Conservation (phyloP, 169 alveolate species). For the Plasmodium gaboni region DNA sequence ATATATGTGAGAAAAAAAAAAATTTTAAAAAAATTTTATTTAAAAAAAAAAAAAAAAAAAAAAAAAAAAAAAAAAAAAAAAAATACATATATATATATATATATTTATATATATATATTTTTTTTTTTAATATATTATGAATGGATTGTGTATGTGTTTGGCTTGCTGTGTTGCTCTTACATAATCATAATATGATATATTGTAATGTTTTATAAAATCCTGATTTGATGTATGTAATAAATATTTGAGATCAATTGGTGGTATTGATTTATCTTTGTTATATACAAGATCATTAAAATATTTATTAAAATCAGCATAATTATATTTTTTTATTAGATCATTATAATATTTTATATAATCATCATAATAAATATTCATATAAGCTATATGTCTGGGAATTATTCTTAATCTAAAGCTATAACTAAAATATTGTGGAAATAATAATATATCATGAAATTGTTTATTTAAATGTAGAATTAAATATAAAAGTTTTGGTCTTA, state of each 20-base stretch:
- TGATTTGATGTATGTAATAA: constrained; percentile 65
- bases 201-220: constrained; percentile 55
- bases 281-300: constrained; percentile 57
- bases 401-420: constrained; percentile 84
- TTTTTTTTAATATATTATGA: constrained; percentile 9
- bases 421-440: constrained; percentile 81
- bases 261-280: constrained; percentile 22
- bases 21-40: neutral
- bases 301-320: constrained; percentile 64
- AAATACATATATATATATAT: neutral
- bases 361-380: constrained; percentile 80
- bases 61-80: no score
- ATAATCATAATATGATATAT: constrained; percentile 59
- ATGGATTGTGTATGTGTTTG: constrained; percentile 73
- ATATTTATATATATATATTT: neutral
- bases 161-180: constrained; percentile 63
- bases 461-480: constrained; percentile 79
- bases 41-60: neutral
- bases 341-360: constrained; percentile 76
- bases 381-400: constrained; percentile 84
- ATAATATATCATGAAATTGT: constrained; percentile 68
- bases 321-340: constrained; percentile 54
- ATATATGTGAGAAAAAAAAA: no score
- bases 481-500: constrained; percentile 83
- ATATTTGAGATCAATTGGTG: constrained; percentile 53